Percentiles rank a stretch among this genome's conserved stretches.
Evolutionary conservation across 805 yeast genomes (phyloP).

Genomic region (Candida incommunis): DNA sequence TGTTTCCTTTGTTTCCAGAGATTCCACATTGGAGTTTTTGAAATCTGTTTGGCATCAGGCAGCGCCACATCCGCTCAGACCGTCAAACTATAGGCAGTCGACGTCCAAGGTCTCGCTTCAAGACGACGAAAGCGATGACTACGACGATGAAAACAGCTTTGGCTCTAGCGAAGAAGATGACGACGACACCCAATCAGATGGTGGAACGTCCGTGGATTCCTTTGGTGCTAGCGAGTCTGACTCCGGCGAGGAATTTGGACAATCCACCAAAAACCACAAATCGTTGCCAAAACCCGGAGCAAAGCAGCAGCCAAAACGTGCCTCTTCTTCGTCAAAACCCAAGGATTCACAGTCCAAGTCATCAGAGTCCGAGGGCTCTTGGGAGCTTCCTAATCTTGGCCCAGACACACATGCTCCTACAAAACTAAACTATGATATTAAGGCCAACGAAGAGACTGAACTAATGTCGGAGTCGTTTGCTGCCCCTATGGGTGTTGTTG

Average conservation of each 20-base stretch:
- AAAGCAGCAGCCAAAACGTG: not conserved
- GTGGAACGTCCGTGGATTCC: constrained; percentile 5
- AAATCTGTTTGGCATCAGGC: constrained; percentile 49
- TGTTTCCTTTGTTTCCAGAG: constrained; percentile 79
- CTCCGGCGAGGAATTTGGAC: not conserved
- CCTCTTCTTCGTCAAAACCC: constrained; percentile 2
- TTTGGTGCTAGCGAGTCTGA: constrained; percentile 10
- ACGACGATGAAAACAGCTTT: constrained; percentile 6
- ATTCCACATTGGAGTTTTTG: constrained; percentile 57
- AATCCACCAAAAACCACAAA: too few species aligned
- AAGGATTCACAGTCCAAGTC: constrained; percentile 3
- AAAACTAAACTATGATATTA: constrained; percentile 28
- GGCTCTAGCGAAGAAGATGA: constrained; percentile 4
- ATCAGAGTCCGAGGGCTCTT: constrained; percentile 5
- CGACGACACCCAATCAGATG: constrained; percentile 4
- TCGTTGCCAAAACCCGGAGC: not conserved
- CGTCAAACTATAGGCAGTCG: constrained; percentile 5
- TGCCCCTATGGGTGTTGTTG: constrained; percentile 71
- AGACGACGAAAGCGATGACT: constrained; percentile 7
- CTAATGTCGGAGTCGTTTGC: constrained; percentile 37
- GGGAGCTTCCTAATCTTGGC: constrained; percentile 36
- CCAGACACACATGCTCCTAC: constrained; percentile 55
- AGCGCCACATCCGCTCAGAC: constrained; percentile 17
- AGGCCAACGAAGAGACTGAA: constrained; percentile 34
- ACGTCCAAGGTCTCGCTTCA: not conserved